phyloP scores from a whole-genome alignment of 495 filamentous ascomycete genomes.

The Penicillium ochrochloron region DNA sequence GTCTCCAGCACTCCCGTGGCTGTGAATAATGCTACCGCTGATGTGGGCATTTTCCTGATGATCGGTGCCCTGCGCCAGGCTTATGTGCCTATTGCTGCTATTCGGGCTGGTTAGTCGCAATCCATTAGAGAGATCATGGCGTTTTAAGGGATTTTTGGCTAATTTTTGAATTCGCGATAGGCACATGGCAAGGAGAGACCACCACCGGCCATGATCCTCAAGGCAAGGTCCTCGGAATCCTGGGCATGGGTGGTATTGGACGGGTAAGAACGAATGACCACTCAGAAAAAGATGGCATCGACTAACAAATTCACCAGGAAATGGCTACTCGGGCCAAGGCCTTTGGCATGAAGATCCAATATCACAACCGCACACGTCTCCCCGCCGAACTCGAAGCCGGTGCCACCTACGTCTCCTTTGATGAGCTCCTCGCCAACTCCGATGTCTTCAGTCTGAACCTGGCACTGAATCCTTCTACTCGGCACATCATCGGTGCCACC shows the following conservation, averaged over 20 bases:
- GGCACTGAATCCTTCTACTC: constrained; percentile 68
- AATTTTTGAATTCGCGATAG: constrained; percentile 24
- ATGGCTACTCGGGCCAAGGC: constrained; percentile 70
- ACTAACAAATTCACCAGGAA: constrained; percentile 49
- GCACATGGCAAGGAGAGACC: constrained; percentile 56
- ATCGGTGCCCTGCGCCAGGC: constrained; percentile 70
- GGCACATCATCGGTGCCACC: constrained; percentile 67
- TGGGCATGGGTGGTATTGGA: constrained; percentile 88
- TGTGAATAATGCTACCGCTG: constrained; percentile 73
- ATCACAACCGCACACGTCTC: constrained; percentile 69
- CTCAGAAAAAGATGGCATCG: neutral
- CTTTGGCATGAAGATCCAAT: constrained; percentile 73
- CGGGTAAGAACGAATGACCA: constrained; percentile 33
- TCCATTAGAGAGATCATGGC: neutral
- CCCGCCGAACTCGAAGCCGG: constrained; percentile 55
- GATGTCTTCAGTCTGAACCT: constrained; percentile 82
- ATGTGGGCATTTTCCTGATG: constrained; percentile 72
- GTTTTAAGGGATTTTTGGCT: neutral
- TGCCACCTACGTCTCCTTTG: constrained; percentile 69
- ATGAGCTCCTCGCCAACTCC: constrained; percentile 67
- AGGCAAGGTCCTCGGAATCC: constrained; percentile 74
- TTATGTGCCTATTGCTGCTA: constrained; percentile 63
- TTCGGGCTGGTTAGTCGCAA: constrained; percentile 58
- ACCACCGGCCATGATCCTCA: constrained; percentile 69
- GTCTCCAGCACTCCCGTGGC: constrained; percentile 71